These are phyloP conservation scores for Zygosaccharomyces pseudobailii DNA, from an alignment of 1,139 yeast species.

Conservation along the genomic window DNA sequence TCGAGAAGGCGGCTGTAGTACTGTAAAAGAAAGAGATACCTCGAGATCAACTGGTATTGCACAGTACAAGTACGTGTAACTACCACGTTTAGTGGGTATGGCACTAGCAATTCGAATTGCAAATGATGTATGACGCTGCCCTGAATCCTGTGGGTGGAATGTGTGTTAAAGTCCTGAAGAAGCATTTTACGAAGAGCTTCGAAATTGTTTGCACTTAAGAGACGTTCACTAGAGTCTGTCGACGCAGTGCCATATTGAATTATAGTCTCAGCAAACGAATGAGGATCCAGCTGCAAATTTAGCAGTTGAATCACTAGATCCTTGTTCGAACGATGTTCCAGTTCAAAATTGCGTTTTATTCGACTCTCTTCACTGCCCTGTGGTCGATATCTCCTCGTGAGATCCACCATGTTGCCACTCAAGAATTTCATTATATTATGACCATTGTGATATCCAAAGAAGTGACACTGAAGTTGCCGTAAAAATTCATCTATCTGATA, in stretches of 20 bases:
- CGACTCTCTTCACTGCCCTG: slow-evolving; percentile 15
- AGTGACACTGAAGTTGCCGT: slow-evolving; percentile 48
- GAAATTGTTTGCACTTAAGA: slow-evolving; percentile 23
- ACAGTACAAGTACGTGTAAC: slow-evolving; percentile 65
- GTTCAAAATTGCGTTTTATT: slow-evolving; percentile 26
- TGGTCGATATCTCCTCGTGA: slow-evolving; percentile 18
- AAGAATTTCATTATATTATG: slow-evolving; percentile 21
- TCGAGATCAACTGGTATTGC: slow-evolving; percentile 76
- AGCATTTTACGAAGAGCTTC: slow-evolving; percentile 23
- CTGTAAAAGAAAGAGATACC: slow-evolving; percentile 62
- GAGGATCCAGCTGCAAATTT: slow-evolving; percentile 31
- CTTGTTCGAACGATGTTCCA: slow-evolving; percentile 10
- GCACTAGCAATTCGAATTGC: slow-evolving; percentile 66
- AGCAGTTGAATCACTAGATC: slow-evolving; percentile 29
- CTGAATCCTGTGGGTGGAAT: slow-evolving; percentile 34
- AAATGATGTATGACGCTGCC: slow-evolving; percentile 49
- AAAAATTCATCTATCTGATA: slow-evolving; percentile 49
- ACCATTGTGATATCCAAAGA: slow-evolving; percentile 50
- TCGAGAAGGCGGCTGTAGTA: slow-evolving; percentile 58
- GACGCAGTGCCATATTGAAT: slow-evolving; percentile 16
- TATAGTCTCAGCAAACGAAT: slow-evolving; percentile 25
- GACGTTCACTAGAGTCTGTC: slow-evolving; percentile 8
- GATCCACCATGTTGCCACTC: slow-evolving; percentile 23
- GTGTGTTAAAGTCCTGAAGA: slow-evolving; percentile 18
- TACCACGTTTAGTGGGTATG: slow-evolving; percentile 81